Evolutionary conservation across 1,284 basidiomycete genomes (phyloP).

Genomic region (Cryptococcus hybrid): DNA sequence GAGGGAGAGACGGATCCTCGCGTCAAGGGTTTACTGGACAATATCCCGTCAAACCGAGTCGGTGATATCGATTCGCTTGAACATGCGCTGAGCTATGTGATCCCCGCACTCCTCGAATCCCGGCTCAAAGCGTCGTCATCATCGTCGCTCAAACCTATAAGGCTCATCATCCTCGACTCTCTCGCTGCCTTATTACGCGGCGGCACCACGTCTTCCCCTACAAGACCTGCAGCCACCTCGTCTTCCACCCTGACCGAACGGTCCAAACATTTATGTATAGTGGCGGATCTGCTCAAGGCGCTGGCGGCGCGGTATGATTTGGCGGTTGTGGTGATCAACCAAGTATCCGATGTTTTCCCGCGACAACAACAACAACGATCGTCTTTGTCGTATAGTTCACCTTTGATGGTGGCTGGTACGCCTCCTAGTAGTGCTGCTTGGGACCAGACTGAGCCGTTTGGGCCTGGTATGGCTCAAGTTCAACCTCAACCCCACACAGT

Average conservation of each 20-base stretch:
- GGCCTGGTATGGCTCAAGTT: neutral
- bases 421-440: neutral
- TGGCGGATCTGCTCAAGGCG: slow-evolving; percentile 65
- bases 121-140: neutral
- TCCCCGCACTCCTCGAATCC: slow-evolving; percentile 60
- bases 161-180: slow-evolving; percentile 75
- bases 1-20: slow-evolving; percentile 50
- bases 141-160: slow-evolving; percentile 26
- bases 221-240: slow-evolving; percentile 12
- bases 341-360: slow-evolving; percentile 71
- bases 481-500: neutral
- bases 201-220: slow-evolving; percentile 13
- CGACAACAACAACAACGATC: slow-evolving; percentile 11
- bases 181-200: slow-evolving; percentile 74
- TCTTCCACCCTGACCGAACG: slow-evolving; percentile 59
- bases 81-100: slow-evolving; percentile 61
- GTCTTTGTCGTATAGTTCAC: slow-evolving; percentile 1
- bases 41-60: slow-evolving; percentile 65
- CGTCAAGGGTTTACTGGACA: slow-evolving; percentile 54
- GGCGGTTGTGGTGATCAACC: slow-evolving; percentile 79
- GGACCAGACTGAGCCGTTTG: neutral
- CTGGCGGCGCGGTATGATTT: slow-evolving; percentile 64
- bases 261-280: slow-evolving; percentile 63
- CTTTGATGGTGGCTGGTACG: slow-evolving; percentile 3
- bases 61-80: slow-evolving; percentile 62